A percentile compares a stretch with the other conserved stretches of the same genome.
Conservation (phyloP, 768 basidiomycete genomes). For the Psilocybe tampanensis region DNA sequence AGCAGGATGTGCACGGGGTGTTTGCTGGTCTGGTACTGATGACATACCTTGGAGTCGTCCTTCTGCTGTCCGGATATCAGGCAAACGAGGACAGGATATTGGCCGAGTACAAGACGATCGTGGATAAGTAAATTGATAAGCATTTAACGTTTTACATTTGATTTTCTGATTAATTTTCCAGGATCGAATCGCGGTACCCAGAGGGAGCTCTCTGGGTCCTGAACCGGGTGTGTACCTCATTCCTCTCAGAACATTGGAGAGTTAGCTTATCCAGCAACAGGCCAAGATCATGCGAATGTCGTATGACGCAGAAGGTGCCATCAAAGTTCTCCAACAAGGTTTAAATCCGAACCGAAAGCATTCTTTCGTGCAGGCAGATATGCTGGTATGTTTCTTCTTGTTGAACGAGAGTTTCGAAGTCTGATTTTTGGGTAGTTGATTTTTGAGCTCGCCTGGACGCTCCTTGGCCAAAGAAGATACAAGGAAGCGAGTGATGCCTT, state of each 20-base stretch:
- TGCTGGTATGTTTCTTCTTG: conserved; percentile 47
- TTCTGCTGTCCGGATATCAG: conserved; percentile 74
- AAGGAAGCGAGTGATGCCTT: conserved; percentile 71
- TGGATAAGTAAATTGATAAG: conserved; percentile 53
- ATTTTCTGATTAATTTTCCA: conserved; percentile 20
- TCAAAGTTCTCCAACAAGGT: conserved; percentile 59
- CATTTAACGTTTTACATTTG: neutral
- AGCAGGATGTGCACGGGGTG: conserved; percentile 71
- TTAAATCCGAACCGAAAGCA: conserved; percentile 53
- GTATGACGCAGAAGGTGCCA: conserved; percentile 63
- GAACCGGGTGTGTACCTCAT: conserved; percentile 50
- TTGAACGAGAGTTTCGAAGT: neutral
- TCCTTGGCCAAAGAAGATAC: conserved; percentile 65
- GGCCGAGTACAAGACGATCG: conserved; percentile 62
- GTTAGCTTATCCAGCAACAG: conserved; percentile 30
- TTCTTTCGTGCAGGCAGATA: conserved; percentile 72
- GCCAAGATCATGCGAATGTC: conserved; percentile 80
- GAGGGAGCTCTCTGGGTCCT: conserved; percentile 74
- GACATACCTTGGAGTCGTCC: conserved; percentile 76
- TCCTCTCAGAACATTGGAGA: too few relatives aligned
- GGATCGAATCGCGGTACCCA: conserved; percentile 61
- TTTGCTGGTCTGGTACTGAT: conserved; percentile 82
- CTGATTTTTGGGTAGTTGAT: too few relatives aligned
- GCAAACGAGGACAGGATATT: conserved; percentile 70
- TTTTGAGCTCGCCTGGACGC: conserved; percentile 80